A percentile compares a stretch with the other conserved stretches of the same genome.
Evolutionary conservation across 192 early-diverging fungal species (phyloP).

Genomic region (Mortierella hygrophila): DNA sequence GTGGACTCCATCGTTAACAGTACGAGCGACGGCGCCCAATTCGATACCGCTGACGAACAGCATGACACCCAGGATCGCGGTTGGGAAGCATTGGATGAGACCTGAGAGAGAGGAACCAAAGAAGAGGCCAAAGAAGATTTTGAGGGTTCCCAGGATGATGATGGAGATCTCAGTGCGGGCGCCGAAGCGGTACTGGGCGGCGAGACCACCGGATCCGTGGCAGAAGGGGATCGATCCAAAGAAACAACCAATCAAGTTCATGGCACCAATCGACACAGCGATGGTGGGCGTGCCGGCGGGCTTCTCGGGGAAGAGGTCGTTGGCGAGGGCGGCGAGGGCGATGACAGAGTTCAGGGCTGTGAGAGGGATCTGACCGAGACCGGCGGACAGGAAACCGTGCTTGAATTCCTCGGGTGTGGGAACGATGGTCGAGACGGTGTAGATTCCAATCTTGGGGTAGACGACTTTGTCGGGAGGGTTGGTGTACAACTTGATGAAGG

Average conservation of each 20-base stretch:
- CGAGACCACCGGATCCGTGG: conserved; percentile 90
- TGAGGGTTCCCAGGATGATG: conserved; percentile 80
- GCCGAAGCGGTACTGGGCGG: conserved; percentile 95
- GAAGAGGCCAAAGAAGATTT: conserved; percentile 84
- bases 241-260: conserved; percentile 85
- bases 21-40: conserved; percentile 70
- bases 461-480: conserved; percentile 51
- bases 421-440: conserved; percentile 66
- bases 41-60: conserved; percentile 87
- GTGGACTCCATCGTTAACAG: conserved; percentile 64
- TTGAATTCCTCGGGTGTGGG: conserved; percentile 76
- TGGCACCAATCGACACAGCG: conserved; percentile 78
- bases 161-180: conserved; percentile 86
- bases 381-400: conserved; percentile 81
- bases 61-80: conserved; percentile 88
- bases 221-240: conserved; percentile 87
- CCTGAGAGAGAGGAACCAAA: conserved; percentile 85
- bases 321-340: conserved; percentile 79
- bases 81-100: conserved; percentile 80
- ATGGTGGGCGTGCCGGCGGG: conserved; percentile 67
- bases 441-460: conserved; percentile 66
- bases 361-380: conserved; percentile 89
- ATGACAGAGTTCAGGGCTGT: conserved; percentile 91
- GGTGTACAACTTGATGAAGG: conserved; percentile 66
- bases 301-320: conserved; percentile 86